Conservation (phyloP, 495 filamentous ascomycete genomes). For the Pyrenula aspistea region DNA sequence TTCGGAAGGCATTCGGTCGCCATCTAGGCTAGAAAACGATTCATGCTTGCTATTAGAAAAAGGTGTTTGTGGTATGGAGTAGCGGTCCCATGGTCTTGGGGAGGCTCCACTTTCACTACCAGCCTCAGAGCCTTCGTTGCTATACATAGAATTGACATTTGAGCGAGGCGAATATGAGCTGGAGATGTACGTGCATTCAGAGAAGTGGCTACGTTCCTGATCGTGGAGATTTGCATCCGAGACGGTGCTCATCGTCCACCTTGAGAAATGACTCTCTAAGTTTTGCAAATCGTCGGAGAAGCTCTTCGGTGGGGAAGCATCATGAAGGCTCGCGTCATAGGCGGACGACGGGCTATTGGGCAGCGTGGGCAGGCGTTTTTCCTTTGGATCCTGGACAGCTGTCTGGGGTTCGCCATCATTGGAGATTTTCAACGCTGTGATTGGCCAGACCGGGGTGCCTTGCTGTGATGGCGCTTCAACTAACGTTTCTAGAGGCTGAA, state of each 20-base stretch:
- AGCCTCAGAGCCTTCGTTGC: background rate
- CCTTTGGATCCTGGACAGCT: slow-evolving; percentile 11
- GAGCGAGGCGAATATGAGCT: background rate
- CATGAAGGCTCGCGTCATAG: slow-evolving; percentile 17
- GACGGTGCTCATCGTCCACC: background rate
- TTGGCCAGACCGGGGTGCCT: slow-evolving; percentile 8
- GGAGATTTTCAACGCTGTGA: slow-evolving; percentile 3
- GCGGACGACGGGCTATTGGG: slow-evolving; percentile 36
- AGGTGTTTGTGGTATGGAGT: background rate
- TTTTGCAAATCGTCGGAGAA: background rate
- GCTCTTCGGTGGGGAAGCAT: background rate
- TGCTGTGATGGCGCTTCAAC: slow-evolving; percentile 12
- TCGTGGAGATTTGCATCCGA: background rate
- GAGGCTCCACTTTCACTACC: background rate
- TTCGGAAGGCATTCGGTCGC: background rate
- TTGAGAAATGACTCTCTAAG: background rate
- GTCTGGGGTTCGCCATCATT: slow-evolving; percentile 21
- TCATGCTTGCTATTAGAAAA: background rate
- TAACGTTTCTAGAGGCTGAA: slow-evolving; percentile 4
- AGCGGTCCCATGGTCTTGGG: background rate
- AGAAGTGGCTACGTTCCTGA: slow-evolving; percentile 24
- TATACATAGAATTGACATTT: background rate
- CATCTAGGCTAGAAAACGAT: background rate
- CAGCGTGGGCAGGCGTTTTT: slow-evolving; percentile 32
- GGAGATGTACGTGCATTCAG: slow-evolving; percentile 18